Conservation (phyloP, 768 basidiomycete species). For the Trametes sanguinea region DNA sequence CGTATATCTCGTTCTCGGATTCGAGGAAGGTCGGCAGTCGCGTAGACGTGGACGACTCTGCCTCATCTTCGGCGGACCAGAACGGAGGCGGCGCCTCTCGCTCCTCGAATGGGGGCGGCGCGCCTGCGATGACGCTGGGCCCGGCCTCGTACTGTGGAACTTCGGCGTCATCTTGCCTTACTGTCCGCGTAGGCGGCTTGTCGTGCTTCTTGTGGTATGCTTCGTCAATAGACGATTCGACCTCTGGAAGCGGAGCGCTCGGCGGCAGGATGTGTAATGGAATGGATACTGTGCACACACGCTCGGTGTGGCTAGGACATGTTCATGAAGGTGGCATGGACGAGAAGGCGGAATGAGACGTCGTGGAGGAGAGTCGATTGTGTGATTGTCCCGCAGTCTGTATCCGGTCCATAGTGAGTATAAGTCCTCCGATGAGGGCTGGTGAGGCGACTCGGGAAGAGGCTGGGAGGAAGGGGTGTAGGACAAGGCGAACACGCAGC, state of each 20-base stretch:
- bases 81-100: constrained; percentile 80
- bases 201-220: constrained; percentile 91
- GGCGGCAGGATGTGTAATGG: constrained; percentile 75
- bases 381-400: constrained; percentile 73
- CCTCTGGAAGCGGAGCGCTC: constrained; percentile 76
- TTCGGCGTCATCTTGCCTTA: constrained; percentile 68
- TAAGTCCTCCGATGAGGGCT: constrained; percentile 28
- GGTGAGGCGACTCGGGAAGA: constrained; percentile 1
- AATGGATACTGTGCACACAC: constrained; percentile 61
- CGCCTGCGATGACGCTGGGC: constrained; percentile 66
- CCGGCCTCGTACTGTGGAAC: constrained; percentile 75
- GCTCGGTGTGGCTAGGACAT: constrained; percentile 67
- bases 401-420: constrained; percentile 55
- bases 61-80: constrained; percentile 35
- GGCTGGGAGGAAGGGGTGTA: constrained; percentile 47
- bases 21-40: constrained; percentile 69
- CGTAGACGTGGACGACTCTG: constrained; percentile 24
- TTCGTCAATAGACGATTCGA: constrained; percentile 67
- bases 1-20: constrained; percentile 74
- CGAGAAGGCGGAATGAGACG: constrained; percentile 74
- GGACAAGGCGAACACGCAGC: constrained; percentile 76
- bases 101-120: constrained; percentile 86
- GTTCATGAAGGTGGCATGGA: constrained; percentile 79
- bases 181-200: constrained; percentile 70
- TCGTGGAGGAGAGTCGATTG: constrained; percentile 82